Conservation (phyloP, 495 filamentous ascomycete genomes). For the Neurospora intermedia region DNA sequence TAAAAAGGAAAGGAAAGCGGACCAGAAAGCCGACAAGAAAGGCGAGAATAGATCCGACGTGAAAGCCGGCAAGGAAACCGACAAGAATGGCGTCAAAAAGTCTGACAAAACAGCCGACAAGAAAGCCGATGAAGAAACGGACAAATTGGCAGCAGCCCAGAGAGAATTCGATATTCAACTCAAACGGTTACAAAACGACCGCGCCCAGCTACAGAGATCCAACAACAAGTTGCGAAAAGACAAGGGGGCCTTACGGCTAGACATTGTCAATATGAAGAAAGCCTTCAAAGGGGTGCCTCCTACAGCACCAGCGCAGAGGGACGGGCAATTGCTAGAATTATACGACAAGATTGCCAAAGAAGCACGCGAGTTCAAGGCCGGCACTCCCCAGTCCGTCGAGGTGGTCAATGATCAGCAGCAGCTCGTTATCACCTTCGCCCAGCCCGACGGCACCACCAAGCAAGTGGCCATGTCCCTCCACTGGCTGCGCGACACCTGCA, state of each 20-base stretch:
- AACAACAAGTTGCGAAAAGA: not conserved
- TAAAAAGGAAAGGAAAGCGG: not conserved
- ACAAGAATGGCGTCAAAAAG: too few relatives aligned
- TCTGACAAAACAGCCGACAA: too few relatives aligned
- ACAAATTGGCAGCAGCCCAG: not conserved
- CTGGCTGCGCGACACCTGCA: slow-evolving; percentile 69
- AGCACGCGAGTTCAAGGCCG: not conserved
- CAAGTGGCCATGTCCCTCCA: slow-evolving; percentile 10
- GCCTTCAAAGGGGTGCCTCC: not conserved
- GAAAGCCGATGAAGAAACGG: not conserved
- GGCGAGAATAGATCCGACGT: not conserved
- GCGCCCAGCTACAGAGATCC: not conserved
- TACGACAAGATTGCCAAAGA: not conserved
- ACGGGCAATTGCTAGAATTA: not conserved
- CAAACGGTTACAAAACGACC: not conserved
- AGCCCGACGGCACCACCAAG: not conserved
- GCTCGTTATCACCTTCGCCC: not conserved
- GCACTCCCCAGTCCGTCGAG: not conserved
- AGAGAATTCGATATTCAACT: not conserved
- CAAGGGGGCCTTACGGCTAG: not conserved
- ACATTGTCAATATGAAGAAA: not conserved
- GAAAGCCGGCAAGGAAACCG: not conserved
- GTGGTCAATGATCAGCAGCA: not conserved
- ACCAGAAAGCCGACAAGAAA: not conserved
- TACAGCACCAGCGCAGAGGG: not conserved